Evolutionary conservation across 176 grass and related monocot genomes (phyloP), one percentile per base, ranked within the genome.

Genomic region (sorghum (Sorghum bicolor)): DNA sequence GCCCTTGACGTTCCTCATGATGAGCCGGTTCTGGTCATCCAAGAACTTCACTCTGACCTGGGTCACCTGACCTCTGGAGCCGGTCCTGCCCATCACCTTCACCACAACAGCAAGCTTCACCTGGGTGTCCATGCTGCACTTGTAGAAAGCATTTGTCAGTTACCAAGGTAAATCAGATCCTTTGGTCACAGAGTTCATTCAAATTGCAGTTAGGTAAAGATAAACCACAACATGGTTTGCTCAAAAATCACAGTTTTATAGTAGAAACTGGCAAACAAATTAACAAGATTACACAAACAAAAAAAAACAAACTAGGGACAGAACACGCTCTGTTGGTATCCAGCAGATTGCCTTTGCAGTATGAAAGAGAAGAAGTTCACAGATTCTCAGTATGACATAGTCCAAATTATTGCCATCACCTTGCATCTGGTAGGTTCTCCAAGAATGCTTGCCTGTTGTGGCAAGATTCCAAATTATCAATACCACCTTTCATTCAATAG

Each of bases 11-110:
- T 97, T 97, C 79, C 91, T 86, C 94, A 94, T 97, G 91, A 97
- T 97, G 81, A 97, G 91, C 83, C 94, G 87, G 89, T 97, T 97
- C 82, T 94, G 91, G 62, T 97, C 94, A 81, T 97, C 94, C 85
- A 97, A 71, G 47, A 97, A 97, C 91, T 97, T 97, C 24, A 97
- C 94, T 74, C 94, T 85, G 66, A 97, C 94, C 82, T 97, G 94
- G 66, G 91, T 97, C 70, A 97, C 94, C 79, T 97, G 94, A 85
- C 91, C 94, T 76, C 87, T 91, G 22, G 91, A 97, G 37, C 94
- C 91, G 0, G 91, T 97, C 5, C 94, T 87, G 65, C 94, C 94
- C 87, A 94, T 97, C 29, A 97, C 87, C 89, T 97, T 94, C 64
- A 97, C 91, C 32, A 97, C 94, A 13, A 94, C 94, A 36, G 94